A percentile compares a stretch with the other conserved stretches of the same genome.
phyloP scores from a whole-genome alignment of 208 protist genomes.

The Leishmania turanica region DNA sequence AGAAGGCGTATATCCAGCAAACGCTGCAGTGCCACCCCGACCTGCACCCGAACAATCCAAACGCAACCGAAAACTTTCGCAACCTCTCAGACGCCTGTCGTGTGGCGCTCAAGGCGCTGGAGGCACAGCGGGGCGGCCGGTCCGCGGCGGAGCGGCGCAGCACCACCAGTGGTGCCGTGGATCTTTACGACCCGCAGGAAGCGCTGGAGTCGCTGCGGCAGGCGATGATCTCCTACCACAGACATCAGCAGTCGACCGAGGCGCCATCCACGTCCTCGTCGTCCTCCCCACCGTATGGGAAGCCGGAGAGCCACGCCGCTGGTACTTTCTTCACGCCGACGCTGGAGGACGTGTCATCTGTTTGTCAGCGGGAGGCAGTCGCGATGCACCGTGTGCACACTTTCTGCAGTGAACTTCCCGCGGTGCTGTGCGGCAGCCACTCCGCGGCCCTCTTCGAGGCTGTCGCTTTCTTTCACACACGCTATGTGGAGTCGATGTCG shows the following conservation, averaged over 20 bases:
- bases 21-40: conserved; percentile 85
- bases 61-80: conserved; percentile 77
- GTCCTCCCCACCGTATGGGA: neutral
- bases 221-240: conserved; percentile 60
- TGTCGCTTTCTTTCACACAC: conserved; percentile 78
- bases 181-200: conserved; percentile 49
- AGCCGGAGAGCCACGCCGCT: neutral
- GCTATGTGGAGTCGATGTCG: conserved; percentile 72
- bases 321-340: conserved; percentile 49
- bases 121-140: conserved; percentile 26
- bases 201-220: conserved; percentile 59
- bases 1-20: conserved; percentile 82
- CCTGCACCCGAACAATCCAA: conserved; percentile 68
- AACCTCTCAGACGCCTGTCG: conserved; percentile 75
- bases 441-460: conserved; percentile 79
- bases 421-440: conserved; percentile 64
- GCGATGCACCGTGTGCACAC: conserved; percentile 65
- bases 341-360: conserved; percentile 75
- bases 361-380: conserved; percentile 66
- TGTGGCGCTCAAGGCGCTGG: conserved; percentile 66
- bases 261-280: neutral
- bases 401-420: conserved; percentile 74
- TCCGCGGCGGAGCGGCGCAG: neutral
- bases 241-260: conserved; percentile 21
- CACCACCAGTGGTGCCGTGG: conserved; percentile 4